Conservation (phyloP, 495 filamentous ascomycete genomes). For the Penicillium paradoxum region DNA sequence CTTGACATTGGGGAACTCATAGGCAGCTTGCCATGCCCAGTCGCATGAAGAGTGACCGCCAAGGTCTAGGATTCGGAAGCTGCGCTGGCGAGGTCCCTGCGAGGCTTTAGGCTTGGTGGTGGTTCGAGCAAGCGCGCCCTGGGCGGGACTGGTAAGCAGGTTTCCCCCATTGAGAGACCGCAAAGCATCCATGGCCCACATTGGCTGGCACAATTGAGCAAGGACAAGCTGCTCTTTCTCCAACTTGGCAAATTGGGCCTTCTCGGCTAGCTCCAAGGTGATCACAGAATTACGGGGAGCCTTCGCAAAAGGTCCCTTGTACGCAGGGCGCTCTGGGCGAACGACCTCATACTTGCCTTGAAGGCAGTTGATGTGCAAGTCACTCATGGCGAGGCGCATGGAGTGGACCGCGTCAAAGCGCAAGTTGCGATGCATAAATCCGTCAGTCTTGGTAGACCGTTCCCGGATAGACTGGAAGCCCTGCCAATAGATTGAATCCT, state of each 20-base stretch:
- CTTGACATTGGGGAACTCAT: conserved; percentile 75
- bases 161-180: conserved; percentile 75
- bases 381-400: conserved; percentile 61
- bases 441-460: conserved; percentile 57
- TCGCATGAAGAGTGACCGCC: conserved; percentile 80
- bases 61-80: conserved; percentile 72
- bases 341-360: conserved; percentile 68
- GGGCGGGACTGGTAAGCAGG: conserved; percentile 71
- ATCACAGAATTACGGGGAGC: conserved; percentile 49
- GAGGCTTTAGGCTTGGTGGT: background rate
- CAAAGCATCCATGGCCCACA: conserved; percentile 77
- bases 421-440: conserved; percentile 74
- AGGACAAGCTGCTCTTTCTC: conserved; percentile 79
- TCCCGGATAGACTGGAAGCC: conserved; percentile 71
- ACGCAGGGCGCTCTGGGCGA: conserved; percentile 41
- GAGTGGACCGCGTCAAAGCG: conserved; percentile 89
- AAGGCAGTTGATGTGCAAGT: conserved; percentile 64
- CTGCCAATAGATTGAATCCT: conserved; percentile 86
- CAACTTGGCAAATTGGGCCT: conserved; percentile 46
- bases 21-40: conserved; percentile 92
- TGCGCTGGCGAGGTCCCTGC: conserved; percentile 12
- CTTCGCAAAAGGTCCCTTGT: conserved; percentile 49
- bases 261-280: conserved; percentile 36
- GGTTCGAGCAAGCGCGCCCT: conserved; percentile 43
- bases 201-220: conserved; percentile 64